phyloP scores from a whole-genome alignment of 1,284 basidiomycete species.

The Ganoderma leucocontextum region DNA sequence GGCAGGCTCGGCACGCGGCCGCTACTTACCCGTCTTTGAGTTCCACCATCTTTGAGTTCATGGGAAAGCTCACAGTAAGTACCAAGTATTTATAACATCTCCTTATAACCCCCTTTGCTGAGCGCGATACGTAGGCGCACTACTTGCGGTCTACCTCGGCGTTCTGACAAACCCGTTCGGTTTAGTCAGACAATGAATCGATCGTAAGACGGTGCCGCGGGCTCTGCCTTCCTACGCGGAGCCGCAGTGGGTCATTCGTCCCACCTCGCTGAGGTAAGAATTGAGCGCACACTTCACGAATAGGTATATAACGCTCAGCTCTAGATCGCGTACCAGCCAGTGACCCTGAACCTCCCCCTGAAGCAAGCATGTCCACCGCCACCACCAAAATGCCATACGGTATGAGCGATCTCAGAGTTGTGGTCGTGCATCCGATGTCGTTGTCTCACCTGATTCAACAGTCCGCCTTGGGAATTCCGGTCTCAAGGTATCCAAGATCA shows the following conservation, averaged over 20 bases:
- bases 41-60: no score
- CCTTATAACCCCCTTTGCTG: no score
- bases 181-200: neutral
- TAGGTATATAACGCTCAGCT: neutral
- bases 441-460: constrained; percentile 18
- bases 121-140: no score
- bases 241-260: neutral
- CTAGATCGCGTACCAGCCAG: neutral
- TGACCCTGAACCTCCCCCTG: neutral
- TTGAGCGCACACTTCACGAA: neutral
- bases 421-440: neutral
- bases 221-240: neutral
- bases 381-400: neutral
- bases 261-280: neutral
- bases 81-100: no score
- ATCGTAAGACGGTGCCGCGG: neutral
- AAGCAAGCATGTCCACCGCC: neutral
- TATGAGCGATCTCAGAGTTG: neutral
- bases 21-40: no score
- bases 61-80: no score
- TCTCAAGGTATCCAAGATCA: constrained; percentile 52
- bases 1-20: no score
- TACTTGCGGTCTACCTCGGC: no score
- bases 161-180: neutral
- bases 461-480: constrained; percentile 56